Base-by-base conservation (phyloP, 2,329 filamentous ascomycete species). In the Nemania sp. region DNA sequence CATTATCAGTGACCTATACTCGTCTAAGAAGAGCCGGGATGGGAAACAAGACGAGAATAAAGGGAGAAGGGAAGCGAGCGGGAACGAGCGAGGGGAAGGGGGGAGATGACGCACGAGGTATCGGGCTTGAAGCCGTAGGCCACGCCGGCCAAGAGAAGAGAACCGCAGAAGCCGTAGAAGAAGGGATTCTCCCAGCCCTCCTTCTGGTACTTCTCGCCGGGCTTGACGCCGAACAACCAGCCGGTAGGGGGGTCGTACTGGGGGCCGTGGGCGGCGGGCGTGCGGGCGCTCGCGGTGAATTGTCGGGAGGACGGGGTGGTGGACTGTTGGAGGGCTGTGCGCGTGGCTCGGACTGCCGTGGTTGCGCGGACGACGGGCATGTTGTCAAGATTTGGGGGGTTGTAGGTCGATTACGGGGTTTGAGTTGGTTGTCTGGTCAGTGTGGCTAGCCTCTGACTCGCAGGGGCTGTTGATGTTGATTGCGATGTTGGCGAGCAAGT, bases 101-200 rank as follows among this genome's bases (percentile, higher is more conserved):
- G 62, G 17, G 9, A 20, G n/a, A 21, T 10, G 11, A 92, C 93
- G 81, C 84, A 99, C 95, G 92, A 96, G 66, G 94, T 98, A 83
- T 99, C 95, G 54, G 95, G 95, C 87, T 98, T 98, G 77, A 95
- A 98, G 65, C 91, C 92, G 80, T 97, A 92, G 67, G 90, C 91
- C 67, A 97, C 82, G 63, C 85, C 87, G 56, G 88, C 89, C 67
- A 92, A 81, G 29, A 87, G 78, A 72, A 96, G 79, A 72, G 87
- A 89, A 56, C 91, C 91, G 75, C 88, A 90, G 78, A 96, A 92
- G 51, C 93, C 92, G 75, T 90, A 91, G 75, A 89, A 89, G 81
- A 90, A 93, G 57, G 92, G 79, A 68, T 83, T 87, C 84, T 99
- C 95, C 95, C 95, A 99, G 54, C 94, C 95, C 81, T 99, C 95